Evolutionary conservation across 495 filamentous ascomycete species (phyloP).

Genomic region (Aspergillus ellipticus): DNA sequence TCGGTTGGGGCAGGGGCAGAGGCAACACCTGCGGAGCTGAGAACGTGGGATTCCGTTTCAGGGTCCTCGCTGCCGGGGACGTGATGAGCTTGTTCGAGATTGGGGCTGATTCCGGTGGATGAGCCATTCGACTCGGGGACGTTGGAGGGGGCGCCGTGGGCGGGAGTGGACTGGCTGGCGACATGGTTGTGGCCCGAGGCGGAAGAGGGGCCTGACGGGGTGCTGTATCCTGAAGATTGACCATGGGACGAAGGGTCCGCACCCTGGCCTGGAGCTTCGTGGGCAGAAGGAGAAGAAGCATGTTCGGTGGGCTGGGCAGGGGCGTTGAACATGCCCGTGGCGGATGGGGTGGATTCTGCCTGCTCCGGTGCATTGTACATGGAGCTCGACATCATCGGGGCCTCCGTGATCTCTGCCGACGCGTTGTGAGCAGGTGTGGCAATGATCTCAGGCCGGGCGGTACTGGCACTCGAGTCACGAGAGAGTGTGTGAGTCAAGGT

Average conservation of each 20-base stretch:
- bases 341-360: background rate
- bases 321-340: background rate
- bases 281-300: background rate
- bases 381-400: background rate
- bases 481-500: slow-evolving; percentile 28
- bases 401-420: background rate
- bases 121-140: background rate
- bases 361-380: background rate
- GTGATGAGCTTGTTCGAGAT: slow-evolving; percentile 8
- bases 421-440: slow-evolving; percentile 9
- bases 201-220: background rate
- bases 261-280: background rate
- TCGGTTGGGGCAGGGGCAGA: background rate
- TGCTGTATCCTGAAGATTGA: too few species aligned
- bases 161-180: background rate
- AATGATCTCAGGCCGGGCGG: background rate
- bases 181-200: slow-evolving; percentile 1
- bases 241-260: too few species aligned
- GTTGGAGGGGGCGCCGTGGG: background rate
- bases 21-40: background rate
- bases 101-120: slow-evolving; percentile 5
- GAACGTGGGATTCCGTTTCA: background rate
- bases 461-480: background rate
- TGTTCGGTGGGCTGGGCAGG: background rate
- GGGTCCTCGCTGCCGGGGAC: background rate